Evolutionary conservation across 352 stramenopile genomes (phyloP), one percentile per base, ranked within the genome.

Genomic region (Globisporangium paddicum): DNA sequence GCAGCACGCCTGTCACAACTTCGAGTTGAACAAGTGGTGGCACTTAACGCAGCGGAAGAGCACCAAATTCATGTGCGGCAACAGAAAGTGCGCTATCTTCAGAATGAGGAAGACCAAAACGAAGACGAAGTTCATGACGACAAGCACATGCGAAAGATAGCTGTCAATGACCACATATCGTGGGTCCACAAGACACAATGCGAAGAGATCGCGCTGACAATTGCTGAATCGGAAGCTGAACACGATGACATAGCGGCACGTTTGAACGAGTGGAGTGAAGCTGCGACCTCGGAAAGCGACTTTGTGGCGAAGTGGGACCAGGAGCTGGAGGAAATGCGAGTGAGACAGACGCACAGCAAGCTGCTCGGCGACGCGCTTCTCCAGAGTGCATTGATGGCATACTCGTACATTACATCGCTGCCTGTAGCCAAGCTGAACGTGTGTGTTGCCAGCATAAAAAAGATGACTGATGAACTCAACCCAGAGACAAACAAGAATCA

Each of bases 181-280:
- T 72, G 65, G 65, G 32, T 51, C n/a, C 32, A 55, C 3, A 59
- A 48, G 0, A 32, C 63, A 18, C 7, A 19, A 1, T 60, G 55
- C 11, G 71, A 82, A 63, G 73, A 78, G 11, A 32, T 71, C 1
- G 28, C 23, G 10, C 44, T 78, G 44, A 59, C 35, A 40, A 62
- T 52, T 0, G 47, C n/a, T 16, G 71, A 79, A 23, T 46, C 53
- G 5, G 25, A 62, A 21, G 30, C 23, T 0, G 55, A 63, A 26
- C 41, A 55, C 1, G 8, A 40, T 18, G 38, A 44, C 11, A 42
- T 72, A 3, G 13, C 30, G 3, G 1, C 34, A 5, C 46, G 55
- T 13, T 38, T 63, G 25, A 11, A 14, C 1, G 41, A 62, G 13
- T 69, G 56, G 50, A 41, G 48, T 4, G 40, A 57, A n/a, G 40